Conservation (phyloP, 805 yeast species). For the Candida boleticola region DNA sequence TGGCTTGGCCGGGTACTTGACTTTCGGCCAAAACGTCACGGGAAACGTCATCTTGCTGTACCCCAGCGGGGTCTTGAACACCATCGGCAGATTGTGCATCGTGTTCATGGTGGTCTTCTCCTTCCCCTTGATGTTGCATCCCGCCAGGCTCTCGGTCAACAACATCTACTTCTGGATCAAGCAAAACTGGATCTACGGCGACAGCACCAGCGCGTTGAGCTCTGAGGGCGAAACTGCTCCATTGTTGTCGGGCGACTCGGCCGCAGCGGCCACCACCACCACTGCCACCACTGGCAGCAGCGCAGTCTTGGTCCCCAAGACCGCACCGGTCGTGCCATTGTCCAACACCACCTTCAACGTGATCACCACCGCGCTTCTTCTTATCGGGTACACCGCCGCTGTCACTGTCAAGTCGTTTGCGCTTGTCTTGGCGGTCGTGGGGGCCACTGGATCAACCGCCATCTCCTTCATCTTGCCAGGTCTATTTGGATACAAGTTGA, state of each 20-base stretch:
- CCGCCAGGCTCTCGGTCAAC: constrained; percentile 78
- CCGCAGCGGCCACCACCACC: not conserved
- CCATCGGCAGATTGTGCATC: constrained; percentile 77
- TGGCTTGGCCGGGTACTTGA: constrained; percentile 79
- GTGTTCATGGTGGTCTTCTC: constrained; percentile 77
- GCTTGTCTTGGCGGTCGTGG: constrained; percentile 80
- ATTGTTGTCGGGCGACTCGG: constrained; percentile 4
- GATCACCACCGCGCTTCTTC: constrained; percentile 36
- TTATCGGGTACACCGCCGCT: constrained; percentile 62
- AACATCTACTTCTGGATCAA: constrained; percentile 60
- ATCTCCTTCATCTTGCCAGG: constrained; percentile 92
- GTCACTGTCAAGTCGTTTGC: constrained; percentile 71
- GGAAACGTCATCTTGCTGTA: constrained; percentile 83
- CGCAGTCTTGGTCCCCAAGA: not conserved
- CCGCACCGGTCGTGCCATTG: constrained; percentile 23
- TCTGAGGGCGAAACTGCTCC: not conserved
- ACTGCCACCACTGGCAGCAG: not conserved
- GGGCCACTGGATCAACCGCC: constrained; percentile 91
- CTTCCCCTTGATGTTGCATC: constrained; percentile 90
- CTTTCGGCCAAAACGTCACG: constrained; percentile 77
- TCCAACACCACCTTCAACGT: constrained; percentile 21
- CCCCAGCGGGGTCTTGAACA: constrained; percentile 54
- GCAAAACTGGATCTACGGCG: constrained; percentile 7
- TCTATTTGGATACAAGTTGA: constrained; percentile 71
- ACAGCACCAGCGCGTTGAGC: not conserved